phyloP scores from a whole-genome alignment of 2,329 filamentous ascomycete genomes.

The Lecanicillium sp. region DNA sequence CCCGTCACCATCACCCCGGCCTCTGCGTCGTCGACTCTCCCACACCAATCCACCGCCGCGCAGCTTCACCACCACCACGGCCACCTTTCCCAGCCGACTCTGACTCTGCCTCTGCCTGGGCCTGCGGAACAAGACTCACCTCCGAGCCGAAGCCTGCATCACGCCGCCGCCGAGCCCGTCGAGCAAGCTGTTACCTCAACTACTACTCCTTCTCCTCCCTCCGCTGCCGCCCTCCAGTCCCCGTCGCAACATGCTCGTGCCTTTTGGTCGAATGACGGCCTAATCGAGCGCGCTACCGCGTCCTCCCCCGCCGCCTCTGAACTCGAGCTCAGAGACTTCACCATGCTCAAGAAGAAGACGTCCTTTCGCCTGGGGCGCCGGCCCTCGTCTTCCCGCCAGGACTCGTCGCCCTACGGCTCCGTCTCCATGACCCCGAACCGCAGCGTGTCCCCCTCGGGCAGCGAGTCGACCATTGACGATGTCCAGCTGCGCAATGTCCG shows the following conservation, averaged over 20 bases:
- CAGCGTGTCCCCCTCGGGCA: conserved; percentile 26
- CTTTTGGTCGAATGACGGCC: conserved; percentile 6
- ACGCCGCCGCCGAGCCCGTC: no score
- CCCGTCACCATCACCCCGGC: conserved; percentile 3
- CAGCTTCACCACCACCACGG: conserved; percentile 2
- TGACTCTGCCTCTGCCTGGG: conserved; percentile 1
- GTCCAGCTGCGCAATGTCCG: conserved; percentile 26
- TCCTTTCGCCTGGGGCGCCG: conserved; percentile 25
- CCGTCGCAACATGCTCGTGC: conserved; percentile 8
- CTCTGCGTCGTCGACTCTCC: conserved; percentile 2
- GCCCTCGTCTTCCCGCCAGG: conserved; percentile 14
- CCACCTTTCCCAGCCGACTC: neutral
- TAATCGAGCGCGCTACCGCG: conserved; percentile 1
- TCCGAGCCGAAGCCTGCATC: no score
- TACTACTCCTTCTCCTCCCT: no score
- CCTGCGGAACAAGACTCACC: no score
- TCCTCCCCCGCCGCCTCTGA: conserved; percentile 6
- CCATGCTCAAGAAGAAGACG: conserved; percentile 28
- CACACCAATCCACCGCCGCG: conserved; percentile 4
- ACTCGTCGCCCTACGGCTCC: conserved; percentile 29
- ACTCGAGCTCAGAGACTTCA: conserved; percentile 8
- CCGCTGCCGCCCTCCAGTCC: conserved; percentile 1
- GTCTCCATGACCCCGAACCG: conserved; percentile 27
- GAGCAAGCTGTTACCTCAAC: no score
- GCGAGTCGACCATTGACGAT: conserved; percentile 22